phyloP scores from a whole-genome alignment of 2,329 filamentous ascomycete species.

The Massarina eburnea region DNA sequence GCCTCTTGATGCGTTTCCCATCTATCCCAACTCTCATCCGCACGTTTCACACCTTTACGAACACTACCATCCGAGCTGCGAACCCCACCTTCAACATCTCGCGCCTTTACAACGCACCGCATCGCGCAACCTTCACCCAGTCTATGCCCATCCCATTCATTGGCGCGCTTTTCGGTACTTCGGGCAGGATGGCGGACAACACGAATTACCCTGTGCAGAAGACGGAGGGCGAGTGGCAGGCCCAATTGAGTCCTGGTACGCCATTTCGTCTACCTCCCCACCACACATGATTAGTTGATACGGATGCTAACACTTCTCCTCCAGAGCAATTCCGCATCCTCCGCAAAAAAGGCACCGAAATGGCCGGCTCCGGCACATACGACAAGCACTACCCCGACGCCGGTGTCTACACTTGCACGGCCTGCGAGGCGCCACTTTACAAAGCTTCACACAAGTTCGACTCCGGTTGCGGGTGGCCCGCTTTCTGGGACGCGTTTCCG shows the following conservation, averaged over 20 bases:
- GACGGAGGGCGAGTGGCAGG: slow-evolving; percentile 82
- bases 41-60: slow-evolving; percentile 50
- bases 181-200: slow-evolving; percentile 49
- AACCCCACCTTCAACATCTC: slow-evolving; percentile 41
- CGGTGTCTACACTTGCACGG: slow-evolving; percentile 86
- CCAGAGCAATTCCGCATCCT: slow-evolving; percentile 94
- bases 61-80: slow-evolving; percentile 43
- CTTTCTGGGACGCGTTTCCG: slow-evolving; percentile 94
- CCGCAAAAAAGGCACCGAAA: slow-evolving; percentile 88
- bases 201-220: slow-evolving; percentile 82
- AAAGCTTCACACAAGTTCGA: slow-evolving; percentile 93
- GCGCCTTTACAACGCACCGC: slow-evolving; percentile 31
- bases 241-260: slow-evolving; percentile 72
- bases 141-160: slow-evolving; percentile 83
- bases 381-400: slow-evolving; percentile 78
- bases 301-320: slow-evolving; percentile 13
- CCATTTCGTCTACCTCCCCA: slow-evolving; percentile 5
- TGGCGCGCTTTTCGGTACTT: slow-evolving; percentile 71
- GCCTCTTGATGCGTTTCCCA: slow-evolving; percentile 51
- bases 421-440: slow-evolving; percentile 85
- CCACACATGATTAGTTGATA: too few species aligned
- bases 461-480: slow-evolving; percentile 95
- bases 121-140: slow-evolving; percentile 28
- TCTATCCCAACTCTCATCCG: slow-evolving; percentile 51
- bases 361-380: slow-evolving; percentile 76